phyloP scores from a whole-genome alignment of 768 basidiomycete species.

The Tylopilus balloui region DNA sequence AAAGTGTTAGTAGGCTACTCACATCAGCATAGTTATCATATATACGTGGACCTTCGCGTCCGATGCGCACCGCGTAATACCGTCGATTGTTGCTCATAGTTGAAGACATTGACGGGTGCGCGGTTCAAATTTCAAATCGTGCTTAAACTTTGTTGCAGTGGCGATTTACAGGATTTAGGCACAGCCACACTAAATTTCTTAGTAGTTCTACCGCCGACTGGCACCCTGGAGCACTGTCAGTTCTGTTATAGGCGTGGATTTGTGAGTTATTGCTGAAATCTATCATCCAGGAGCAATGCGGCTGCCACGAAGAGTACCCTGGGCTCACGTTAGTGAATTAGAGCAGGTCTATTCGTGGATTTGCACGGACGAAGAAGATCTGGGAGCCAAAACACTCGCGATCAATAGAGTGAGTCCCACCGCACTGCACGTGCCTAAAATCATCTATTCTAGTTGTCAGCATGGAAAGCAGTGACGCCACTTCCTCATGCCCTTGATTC shows the following conservation, averaged over 20 bases:
- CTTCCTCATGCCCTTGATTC: slow-evolving; percentile 84
- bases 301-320: slow-evolving; percentile 77
- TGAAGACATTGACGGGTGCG: no score
- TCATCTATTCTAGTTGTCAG: slow-evolving; percentile 52
- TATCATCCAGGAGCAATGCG: slow-evolving; percentile 42
- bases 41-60: slow-evolving; percentile 31
- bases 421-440: not conserved
- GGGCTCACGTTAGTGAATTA: slow-evolving; percentile 64
- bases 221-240: no score
- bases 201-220: no score
- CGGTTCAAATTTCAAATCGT: no score
- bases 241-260: not conserved
- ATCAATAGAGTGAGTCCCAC: slow-evolving; percentile 55
- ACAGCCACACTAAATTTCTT: no score
- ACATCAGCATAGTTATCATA: slow-evolving; percentile 30
- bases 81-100: slow-evolving; percentile 18
- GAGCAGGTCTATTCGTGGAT: slow-evolving; percentile 76
- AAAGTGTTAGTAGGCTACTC: slow-evolving; percentile 4
- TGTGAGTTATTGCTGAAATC: not conserved
- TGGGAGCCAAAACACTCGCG: slow-evolving; percentile 51
- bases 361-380: slow-evolving; percentile 58
- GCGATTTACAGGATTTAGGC: no score
- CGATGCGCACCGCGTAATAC: slow-evolving; percentile 35
- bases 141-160: no score
- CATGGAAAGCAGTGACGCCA: slow-evolving; percentile 69